Percentiles rank a stretch among this genome's conserved stretches.
phyloP scores from a whole-genome alignment of 1,139 yeast species.

The Debaryomyces psychrophilus region DNA sequence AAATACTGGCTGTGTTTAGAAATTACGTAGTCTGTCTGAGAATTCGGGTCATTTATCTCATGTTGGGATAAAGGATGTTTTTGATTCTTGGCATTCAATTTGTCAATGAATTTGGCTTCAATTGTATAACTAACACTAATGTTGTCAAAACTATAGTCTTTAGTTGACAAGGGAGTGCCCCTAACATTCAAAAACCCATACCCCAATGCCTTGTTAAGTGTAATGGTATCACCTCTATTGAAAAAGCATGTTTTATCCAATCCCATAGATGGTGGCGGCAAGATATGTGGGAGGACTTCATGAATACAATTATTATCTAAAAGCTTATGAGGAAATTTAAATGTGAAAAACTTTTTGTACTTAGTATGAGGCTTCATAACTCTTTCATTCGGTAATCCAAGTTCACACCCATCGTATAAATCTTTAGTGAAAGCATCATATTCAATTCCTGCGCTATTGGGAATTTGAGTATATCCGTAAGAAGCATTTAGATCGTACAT shows the following conservation, averaged over 20 bases:
- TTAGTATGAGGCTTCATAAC: slow-evolving; percentile 51
- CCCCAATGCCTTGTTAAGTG: slow-evolving; percentile 47
- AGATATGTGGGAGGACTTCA: slow-evolving; percentile 53
- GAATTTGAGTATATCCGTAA: slow-evolving; percentile 46
- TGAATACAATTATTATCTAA: slow-evolving; percentile 62
- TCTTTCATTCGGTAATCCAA: slow-evolving; percentile 58
- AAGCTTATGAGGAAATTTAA: slow-evolving; percentile 60
- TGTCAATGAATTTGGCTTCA: slow-evolving; percentile 49
- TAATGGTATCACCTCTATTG: slow-evolving; percentile 39
- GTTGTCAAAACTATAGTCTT: slow-evolving; percentile 47
- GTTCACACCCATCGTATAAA: slow-evolving; percentile 46
- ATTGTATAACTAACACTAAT: slow-evolving; percentile 47
- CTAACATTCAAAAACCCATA: slow-evolving; percentile 44
- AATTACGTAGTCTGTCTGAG: slow-evolving; percentile 39
- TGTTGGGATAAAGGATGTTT: slow-evolving; percentile 34
- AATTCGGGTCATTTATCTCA: slow-evolving; percentile 44
- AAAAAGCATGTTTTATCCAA: slow-evolving; percentile 49
- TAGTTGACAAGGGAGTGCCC: slow-evolving; percentile 49
- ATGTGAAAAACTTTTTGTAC: slow-evolving; percentile 66
- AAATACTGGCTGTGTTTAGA: slow-evolving; percentile 43
- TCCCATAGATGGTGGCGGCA: slow-evolving; percentile 71
- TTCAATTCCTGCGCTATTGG: slow-evolving; percentile 54
- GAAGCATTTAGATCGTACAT: slow-evolving; percentile 54
- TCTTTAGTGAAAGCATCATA: slow-evolving; percentile 50
- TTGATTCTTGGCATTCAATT: slow-evolving; percentile 30